These are phyloP conservation scores for Zygoascus sp. DNA, from an alignment of 1,139 yeast species.

Conservation along the genomic window DNA sequence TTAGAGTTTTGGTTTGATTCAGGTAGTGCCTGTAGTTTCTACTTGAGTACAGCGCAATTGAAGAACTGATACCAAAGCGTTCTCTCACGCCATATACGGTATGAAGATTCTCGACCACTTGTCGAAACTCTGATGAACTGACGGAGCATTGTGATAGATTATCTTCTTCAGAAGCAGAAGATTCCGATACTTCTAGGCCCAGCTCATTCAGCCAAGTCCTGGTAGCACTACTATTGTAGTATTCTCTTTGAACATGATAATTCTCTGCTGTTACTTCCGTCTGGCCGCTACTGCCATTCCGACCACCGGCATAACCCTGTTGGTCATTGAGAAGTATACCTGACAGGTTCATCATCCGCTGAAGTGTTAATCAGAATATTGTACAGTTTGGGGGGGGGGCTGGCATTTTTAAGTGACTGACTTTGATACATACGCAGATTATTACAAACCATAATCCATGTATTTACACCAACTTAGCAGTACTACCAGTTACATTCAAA, in stretches of 20 bases:
- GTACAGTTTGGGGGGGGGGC: too few species aligned
- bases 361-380: too few species aligned
- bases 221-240: neutral
- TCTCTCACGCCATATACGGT: neutral
- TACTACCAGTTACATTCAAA: too few species aligned
- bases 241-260: neutral
- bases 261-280: neutral
- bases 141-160: conserved; percentile 1
- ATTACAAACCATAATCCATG: too few species aligned
- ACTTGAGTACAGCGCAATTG: neutral
- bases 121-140: neutral
- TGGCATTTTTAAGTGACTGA: too few species aligned
- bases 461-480: too few species aligned
- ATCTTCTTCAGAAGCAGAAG: conserved; percentile 4
- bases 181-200: neutral
- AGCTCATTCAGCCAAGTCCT: conserved; percentile 1
- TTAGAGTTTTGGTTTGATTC: conserved; percentile 3
- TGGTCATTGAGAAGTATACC: too few species aligned
- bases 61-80: neutral
- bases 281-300: neutral
- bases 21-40: conserved; percentile 1
- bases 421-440: too few species aligned
- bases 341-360: too few species aligned
- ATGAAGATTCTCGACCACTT: neutral
- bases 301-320: neutral